Evolutionary conservation across 1,284 basidiomycete species (phyloP).

Genomic region (Hemileia vastatrix): DNA sequence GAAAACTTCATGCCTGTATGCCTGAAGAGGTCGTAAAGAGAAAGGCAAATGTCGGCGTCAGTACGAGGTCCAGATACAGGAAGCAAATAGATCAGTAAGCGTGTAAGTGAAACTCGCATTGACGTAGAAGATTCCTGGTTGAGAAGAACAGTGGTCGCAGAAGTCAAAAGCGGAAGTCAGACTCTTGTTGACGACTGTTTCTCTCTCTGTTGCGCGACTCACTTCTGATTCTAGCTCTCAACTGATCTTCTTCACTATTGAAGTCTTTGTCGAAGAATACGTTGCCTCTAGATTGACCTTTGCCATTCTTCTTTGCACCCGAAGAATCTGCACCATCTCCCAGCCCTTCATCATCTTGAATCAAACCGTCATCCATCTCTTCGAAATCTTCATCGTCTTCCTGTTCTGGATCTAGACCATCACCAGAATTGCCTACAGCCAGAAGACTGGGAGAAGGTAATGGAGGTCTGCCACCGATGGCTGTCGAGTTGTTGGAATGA

Average conservation of each 20-base stretch:
- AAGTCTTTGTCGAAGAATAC: conserved; percentile 57
- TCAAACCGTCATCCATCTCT: conserved; percentile 21
- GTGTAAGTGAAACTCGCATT: conserved; percentile 51
- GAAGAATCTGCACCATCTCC: background rate
- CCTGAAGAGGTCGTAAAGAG: background rate
- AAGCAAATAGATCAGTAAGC: background rate
- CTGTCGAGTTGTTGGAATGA: background rate
- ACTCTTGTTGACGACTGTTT: too few relatives aligned
- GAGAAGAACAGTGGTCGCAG: conserved; percentile 9
- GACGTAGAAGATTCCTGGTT: conserved; percentile 73
- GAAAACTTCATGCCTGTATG: conserved; percentile 62
- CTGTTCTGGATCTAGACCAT: conserved; percentile 32
- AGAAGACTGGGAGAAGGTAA: background rate
- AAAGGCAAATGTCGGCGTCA: background rate
- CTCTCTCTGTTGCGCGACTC: conserved; percentile 37
- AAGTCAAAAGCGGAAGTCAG: background rate
- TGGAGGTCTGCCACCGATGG: background rate
- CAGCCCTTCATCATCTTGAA: background rate
- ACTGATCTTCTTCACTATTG: conserved; percentile 51
- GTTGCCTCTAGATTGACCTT: conserved; percentile 52
- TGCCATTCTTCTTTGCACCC: background rate
- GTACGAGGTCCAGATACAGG: too few relatives aligned
- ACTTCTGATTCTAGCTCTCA: conserved; percentile 61
- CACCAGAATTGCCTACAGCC: conserved; percentile 32
- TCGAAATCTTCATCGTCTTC: conserved; percentile 25